Conservation (phyloP, 2,329 filamentous ascomycete genomes). For the Neopestalotiopsis sp. region DNA sequence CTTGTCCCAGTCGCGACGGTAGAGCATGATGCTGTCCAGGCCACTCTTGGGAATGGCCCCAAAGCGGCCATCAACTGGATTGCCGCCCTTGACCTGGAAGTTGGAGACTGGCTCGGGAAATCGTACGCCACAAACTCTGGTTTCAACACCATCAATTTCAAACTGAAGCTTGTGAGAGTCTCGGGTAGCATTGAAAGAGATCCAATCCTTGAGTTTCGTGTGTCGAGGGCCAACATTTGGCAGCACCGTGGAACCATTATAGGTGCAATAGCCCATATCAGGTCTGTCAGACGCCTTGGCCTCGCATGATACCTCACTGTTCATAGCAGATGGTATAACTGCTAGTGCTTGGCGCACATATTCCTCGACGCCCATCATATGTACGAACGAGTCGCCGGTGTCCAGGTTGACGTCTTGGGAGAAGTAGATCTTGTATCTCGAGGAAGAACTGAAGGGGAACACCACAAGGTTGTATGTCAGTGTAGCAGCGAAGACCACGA, state of each 20-base stretch:
- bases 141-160: constrained; percentile 73
- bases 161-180: constrained; percentile 61
- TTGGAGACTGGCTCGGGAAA: constrained; percentile 75
- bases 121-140: constrained; percentile 76
- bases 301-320: constrained; percentile 62
- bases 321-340: constrained; percentile 73
- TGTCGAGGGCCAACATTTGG: constrained; percentile 64
- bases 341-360: constrained; percentile 72
- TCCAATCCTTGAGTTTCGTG: constrained; percentile 42
- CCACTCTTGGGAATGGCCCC: constrained; percentile 53
- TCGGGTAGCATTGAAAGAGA: constrained; percentile 8
- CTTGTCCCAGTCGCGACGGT: constrained; percentile 80
- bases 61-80: constrained; percentile 46
- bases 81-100: constrained; percentile 65
- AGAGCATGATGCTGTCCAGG: constrained; percentile 74
- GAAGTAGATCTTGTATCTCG: constrained; percentile 87
- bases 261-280: constrained; percentile 71
- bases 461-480: constrained; percentile 84
- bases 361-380: constrained; percentile 69
- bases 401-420: constrained; percentile 77
- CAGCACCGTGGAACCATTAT: constrained; percentile 63
- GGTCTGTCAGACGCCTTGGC: constrained; percentile 44
- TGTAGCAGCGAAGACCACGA: constrained; percentile 75
- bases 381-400: constrained; percentile 50
- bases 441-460: constrained; percentile 84